phyloP scores from a whole-genome alignment of 352 stramenopile species.

The Phytopythium kandeliae region DNA sequence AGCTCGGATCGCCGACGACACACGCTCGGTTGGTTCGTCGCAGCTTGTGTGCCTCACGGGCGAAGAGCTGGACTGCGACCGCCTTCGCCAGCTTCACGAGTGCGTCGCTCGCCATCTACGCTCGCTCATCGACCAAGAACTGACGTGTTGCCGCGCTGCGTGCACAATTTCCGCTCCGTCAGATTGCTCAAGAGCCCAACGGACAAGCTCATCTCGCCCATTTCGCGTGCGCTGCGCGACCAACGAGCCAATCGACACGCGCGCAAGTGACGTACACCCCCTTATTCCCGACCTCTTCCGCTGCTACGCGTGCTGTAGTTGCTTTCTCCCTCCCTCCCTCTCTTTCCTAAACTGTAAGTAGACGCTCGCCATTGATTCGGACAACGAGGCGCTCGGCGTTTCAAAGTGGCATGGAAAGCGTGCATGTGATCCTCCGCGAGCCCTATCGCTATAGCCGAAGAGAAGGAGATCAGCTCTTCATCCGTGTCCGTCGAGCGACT shows the following conservation, averaged over 20 bases:
- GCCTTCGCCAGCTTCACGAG: slow-evolving; percentile 23
- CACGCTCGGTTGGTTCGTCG: slow-evolving; percentile 1
- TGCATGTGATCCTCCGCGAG: too few species aligned
- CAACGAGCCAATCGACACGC: slow-evolving; percentile 13
- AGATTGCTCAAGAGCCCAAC: slow-evolving; percentile 60
- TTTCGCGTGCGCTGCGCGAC: slow-evolving; percentile 36
- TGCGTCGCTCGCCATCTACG: slow-evolving; percentile 6
- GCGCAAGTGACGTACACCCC: slow-evolving; percentile 13
- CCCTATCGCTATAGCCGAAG: too few species aligned
- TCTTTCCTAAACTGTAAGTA: not conserved
- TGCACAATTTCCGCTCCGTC: not conserved
- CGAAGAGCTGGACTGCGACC: slow-evolving; percentile 16
- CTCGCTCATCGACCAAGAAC: not conserved
- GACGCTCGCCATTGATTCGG: not conserved
- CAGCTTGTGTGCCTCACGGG: slow-evolving; percentile 29
- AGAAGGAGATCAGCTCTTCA: too few species aligned
- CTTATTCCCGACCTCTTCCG: too few species aligned
- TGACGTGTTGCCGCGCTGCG: not conserved
- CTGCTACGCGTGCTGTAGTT: too few species aligned
- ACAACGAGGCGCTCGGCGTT: too few species aligned
- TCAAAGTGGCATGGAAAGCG: too few species aligned
- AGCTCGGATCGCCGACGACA: slow-evolving; percentile 12
- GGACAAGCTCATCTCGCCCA: slow-evolving; percentile 60
- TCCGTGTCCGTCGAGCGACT: too few species aligned
- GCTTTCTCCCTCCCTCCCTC: not conserved